A percentile compares a stretch with the other conserved stretches of the same genome.
Conservation (phyloP, 169 alveolate species). For the Plasmodium falciparum region DNA sequence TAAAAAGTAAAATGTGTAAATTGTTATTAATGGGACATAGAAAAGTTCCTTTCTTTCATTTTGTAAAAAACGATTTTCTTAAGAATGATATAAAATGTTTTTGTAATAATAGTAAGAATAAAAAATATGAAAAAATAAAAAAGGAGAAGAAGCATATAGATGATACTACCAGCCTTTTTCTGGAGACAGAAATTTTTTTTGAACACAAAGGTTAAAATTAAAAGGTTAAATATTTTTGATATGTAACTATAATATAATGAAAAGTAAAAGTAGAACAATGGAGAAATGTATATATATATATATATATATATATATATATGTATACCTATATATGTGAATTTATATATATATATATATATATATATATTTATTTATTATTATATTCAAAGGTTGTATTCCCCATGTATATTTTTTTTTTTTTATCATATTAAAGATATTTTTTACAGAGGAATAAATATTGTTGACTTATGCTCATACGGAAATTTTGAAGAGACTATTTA, state of each 20-base stretch:
- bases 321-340: not conserved
- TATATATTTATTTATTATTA: too few species aligned
- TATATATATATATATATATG: not conserved
- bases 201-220: slow-evolving; percentile 37
- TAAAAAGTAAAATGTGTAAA: slow-evolving; percentile 8
- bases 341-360: not conserved
- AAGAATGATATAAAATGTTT: slow-evolving; percentile 9
- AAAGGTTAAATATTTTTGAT: too few species aligned
- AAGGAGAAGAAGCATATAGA: not conserved
- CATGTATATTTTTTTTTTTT: not conserved
- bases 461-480: slow-evolving; percentile 6
- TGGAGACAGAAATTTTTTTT: slow-evolving; percentile 60
- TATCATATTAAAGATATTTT: slow-evolving; percentile 3
- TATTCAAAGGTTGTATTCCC: not conserved
- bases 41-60: not conserved
- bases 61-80: slow-evolving; percentile 7
- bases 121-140: not conserved
- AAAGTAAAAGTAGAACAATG: not conserved
- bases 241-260: too few species aligned
- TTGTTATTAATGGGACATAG: not conserved
- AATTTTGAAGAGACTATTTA: slow-evolving; percentile 43
- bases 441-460: slow-evolving; percentile 33
- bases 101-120: not conserved
- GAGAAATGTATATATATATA: not conserved
- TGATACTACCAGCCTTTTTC: slow-evolving; percentile 9